Conservation (phyloP, 2,329 filamentous ascomycete species). For the Pseudocercospora fijiensis region DNA sequence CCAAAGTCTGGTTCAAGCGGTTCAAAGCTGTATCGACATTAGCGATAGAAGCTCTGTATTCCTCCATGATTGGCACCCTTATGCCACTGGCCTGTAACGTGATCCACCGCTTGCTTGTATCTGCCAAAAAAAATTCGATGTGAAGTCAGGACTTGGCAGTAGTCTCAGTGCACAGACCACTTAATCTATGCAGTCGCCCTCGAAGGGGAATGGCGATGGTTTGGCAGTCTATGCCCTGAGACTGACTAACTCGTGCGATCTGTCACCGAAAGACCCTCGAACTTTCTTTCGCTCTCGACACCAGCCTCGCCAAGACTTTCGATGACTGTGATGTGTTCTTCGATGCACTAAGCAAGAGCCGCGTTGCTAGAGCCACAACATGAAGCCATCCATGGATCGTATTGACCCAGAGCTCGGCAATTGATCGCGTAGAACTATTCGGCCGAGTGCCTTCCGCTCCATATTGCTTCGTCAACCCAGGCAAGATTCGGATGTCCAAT, state of each 20-base stretch:
- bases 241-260: no score
- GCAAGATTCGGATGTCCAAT: no score
- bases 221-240: no score
- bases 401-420: neutral
- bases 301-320: neutral
- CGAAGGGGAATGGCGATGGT: no score
- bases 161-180: no score
- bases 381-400: neutral
- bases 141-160: slow-evolving; percentile 7
- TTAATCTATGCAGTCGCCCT: no score
- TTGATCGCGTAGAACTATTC: neutral
- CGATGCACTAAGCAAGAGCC: slow-evolving; percentile 14
- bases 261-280: neutral
- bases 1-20: slow-evolving; percentile 35
- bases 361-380: neutral
- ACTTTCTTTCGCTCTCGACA: neutral
- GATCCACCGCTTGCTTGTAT: neutral
- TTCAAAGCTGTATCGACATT: slow-evolving; percentile 34
- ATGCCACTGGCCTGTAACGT: neutral
- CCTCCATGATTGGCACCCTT: slow-evolving; percentile 28
- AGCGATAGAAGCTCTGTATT: slow-evolving; percentile 33
- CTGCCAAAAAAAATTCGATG: neutral
- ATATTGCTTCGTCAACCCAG: neutral
- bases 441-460: neutral
- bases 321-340: slow-evolving; percentile 14